Conservation (phyloP, 176 grass and related monocot species). For the Aegilops tauschii region DNA sequence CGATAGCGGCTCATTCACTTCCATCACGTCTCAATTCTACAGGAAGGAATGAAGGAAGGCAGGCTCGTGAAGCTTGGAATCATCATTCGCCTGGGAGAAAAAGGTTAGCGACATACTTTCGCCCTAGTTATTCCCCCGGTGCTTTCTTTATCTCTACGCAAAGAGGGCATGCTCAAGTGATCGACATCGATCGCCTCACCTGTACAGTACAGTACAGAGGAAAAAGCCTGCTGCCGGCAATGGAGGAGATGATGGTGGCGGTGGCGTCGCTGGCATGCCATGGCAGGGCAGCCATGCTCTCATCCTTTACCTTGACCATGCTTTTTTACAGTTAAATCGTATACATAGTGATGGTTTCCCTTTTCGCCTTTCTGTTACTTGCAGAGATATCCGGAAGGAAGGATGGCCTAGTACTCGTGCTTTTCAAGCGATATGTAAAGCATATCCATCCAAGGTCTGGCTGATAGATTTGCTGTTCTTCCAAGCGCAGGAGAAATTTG, state of each 20-base stretch:
- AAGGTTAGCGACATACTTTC: constrained; percentile 5
- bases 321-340: constrained; percentile 22
- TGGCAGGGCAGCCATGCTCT: background rate
- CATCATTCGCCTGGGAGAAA: constrained; percentile 7
- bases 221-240: constrained; percentile 21
- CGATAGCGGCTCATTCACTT: background rate
- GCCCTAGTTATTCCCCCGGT: background rate
- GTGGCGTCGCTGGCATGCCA: background rate
- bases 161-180: constrained; percentile 20
- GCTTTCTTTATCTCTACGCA: constrained; percentile 38
- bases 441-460: background rate
- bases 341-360: background rate
- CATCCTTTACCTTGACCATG: background rate
- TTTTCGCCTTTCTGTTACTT: background rate
- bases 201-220: constrained; percentile 9
- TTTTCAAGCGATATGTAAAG: background rate
- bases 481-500: background rate
- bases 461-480: background rate
- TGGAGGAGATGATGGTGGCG: constrained; percentile 21
- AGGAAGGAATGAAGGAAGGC: background rate
- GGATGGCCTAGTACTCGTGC: background rate
- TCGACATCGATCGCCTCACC: background rate
- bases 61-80: constrained; percentile 19
- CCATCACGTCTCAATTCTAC: background rate
- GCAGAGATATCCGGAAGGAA: constrained; percentile 23